phyloP scores from a whole-genome alignment of 139 green algal genomes.

The Tetradesmus lagerheimii region DNA sequence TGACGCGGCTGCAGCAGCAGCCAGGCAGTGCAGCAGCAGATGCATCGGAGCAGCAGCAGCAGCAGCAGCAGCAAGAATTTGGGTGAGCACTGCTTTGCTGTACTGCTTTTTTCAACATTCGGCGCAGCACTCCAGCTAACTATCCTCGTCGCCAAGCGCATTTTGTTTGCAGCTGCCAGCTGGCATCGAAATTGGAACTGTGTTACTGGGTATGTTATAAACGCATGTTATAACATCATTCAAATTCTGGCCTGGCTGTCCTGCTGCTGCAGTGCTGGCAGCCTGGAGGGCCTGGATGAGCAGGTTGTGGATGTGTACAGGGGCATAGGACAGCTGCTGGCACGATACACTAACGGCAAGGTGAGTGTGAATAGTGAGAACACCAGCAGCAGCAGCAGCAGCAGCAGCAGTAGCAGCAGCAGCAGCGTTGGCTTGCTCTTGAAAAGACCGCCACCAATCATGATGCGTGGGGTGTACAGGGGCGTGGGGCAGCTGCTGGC shows the following conservation, averaged over 20 bases:
- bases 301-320: constrained; percentile 76
- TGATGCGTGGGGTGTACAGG: constrained; percentile 53
- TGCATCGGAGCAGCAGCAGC: constrained; percentile 68
- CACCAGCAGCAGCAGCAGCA: no score
- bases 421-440: no score
- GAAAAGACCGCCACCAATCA: no score
- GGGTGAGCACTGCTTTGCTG: background rate
- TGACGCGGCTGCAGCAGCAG: constrained; percentile 71
- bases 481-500: constrained; percentile 73
- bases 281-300: constrained; percentile 77
- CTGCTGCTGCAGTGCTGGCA: background rate
- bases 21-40: constrained; percentile 36
- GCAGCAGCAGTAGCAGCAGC: no score
- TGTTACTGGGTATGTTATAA: background rate
- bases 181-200: background rate
- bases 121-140: no score
- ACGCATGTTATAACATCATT: background rate
- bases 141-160: background rate
- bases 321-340: constrained; percentile 72
- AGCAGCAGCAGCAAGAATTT: constrained; percentile 40
- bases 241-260: background rate
- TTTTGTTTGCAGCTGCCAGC: no score
- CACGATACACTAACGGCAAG: constrained; percentile 81
- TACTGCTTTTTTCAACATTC: no score
- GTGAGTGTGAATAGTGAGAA: constrained; percentile 72